Evolutionary conservation across 179 eudicot genomes (phyloP).

Genomic region (Corrigiola litoralis): DNA sequence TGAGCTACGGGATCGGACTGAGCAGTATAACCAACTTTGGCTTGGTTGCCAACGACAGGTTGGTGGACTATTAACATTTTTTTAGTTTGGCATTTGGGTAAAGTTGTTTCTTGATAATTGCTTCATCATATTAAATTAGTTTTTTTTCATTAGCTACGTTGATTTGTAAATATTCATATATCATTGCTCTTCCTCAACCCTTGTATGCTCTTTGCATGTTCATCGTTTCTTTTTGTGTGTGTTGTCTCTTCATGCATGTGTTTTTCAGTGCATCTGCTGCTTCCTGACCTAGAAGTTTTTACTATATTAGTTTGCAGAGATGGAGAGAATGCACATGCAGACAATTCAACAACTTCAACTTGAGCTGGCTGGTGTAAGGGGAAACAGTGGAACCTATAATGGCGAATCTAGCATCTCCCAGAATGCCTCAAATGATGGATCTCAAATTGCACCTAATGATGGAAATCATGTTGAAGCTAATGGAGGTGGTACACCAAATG

Average conservation of each 20-base stretch:
- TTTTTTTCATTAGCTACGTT: background rate
- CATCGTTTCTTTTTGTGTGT: background rate
- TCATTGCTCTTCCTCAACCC: too few species aligned
- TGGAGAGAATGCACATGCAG: slow-evolving; percentile 90
- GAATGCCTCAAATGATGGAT: slow-evolving; percentile 47
- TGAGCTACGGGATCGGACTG: slow-evolving; percentile 86
- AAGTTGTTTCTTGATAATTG: background rate
- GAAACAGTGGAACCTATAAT: slow-evolving; percentile 41
- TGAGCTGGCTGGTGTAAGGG: slow-evolving; percentile 72
- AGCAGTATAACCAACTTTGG: slow-evolving; percentile 89
- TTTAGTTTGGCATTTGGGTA: background rate
- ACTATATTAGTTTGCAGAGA: slow-evolving; percentile 64
- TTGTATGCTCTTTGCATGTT: background rate
- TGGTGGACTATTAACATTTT: slow-evolving; percentile 6
- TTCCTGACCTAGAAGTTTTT: slow-evolving; percentile 9
- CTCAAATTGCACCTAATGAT: slow-evolving; percentile 46
- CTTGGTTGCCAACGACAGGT: slow-evolving; percentile 90
- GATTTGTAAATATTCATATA: too few species aligned
- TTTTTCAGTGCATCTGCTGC: background rate
- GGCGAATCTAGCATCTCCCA: slow-evolving; percentile 42
- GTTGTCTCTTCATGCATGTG: background rate
- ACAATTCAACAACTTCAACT: slow-evolving; percentile 79
- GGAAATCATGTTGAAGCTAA: slow-evolving; percentile 55
- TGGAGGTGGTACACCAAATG: slow-evolving; percentile 40
- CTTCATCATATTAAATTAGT: background rate